A percentile compares a stretch with the other conserved stretches of the same genome.
Evolutionary conservation across 2,329 filamentous ascomycete genomes (phyloP).

Genomic region (Penicillium brasilianum): DNA sequence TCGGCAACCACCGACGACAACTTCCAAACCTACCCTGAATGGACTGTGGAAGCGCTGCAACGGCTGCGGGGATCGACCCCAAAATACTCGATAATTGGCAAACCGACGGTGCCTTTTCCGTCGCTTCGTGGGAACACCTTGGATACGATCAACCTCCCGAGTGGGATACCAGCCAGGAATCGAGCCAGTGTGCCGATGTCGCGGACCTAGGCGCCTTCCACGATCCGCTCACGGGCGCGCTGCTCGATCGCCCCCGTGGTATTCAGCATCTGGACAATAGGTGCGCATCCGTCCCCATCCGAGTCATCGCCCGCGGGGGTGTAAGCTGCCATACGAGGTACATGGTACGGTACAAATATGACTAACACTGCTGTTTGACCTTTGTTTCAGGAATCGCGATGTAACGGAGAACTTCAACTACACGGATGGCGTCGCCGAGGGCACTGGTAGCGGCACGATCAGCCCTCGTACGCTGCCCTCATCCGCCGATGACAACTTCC

Average conservation of each 20-base stretch:
- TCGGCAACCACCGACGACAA: conserved; percentile 23
- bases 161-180: conserved; percentile 48
- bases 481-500: conserved; percentile 46
- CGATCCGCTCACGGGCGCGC: conserved; percentile 34
- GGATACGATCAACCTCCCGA: conserved; percentile 44
- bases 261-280: conserved; percentile 34
- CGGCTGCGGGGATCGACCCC: conserved; percentile 49
- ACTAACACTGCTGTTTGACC: conserved; percentile 3
- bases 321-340: not conserved
- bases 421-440: conserved; percentile 36
- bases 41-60: conserved; percentile 44
- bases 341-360: not conserved
- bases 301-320: not conserved
- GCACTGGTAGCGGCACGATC: conserved; percentile 42
- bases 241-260: conserved; percentile 34
- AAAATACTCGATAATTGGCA: conserved; percentile 49
- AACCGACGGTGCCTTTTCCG: conserved; percentile 42
- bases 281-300: conserved; percentile 26
- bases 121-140: conserved; percentile 44
- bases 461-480: conserved; percentile 45
- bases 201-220: conserved; percentile 40
- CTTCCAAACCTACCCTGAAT: conserved; percentile 36
- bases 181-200: conserved; percentile 43
- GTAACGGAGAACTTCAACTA: conserved; percentile 41
- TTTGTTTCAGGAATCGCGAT: conserved; percentile 36